Evolutionary conservation across 345 rosid species (phyloP), one percentile per base, ranked within the genome.

Genomic region (Raphanus sativus): DNA sequence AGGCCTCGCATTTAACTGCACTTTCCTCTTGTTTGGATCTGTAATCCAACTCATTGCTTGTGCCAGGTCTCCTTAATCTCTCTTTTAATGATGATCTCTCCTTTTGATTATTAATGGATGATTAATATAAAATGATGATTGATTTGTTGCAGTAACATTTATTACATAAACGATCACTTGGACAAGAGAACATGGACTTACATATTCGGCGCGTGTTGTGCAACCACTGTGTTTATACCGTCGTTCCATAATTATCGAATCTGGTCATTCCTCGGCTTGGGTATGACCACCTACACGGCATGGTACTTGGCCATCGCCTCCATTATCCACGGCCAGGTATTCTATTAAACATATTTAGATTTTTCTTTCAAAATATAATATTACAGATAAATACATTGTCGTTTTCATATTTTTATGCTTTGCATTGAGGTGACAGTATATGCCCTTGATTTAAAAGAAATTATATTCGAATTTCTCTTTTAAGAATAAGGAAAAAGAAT

Each of bases 151-250:
- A 96, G 99, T 79, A 93, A 96, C 83, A 96, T 96, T 69, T 96
- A 96, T 83, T 96, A 93, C 87, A 93, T 96, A 79, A 96, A 93
- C 67, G 98, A 96, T 78, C 89, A 83, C 6, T 70, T 96, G 86
- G 99, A 96, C 84, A 96, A 96, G 90, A 85, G 99, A 79, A 96
- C 99, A 65, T 96, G 98, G 99, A 96, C 99, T 3, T 96, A 93
- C 30, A 96, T 96, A 65, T 96, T 96, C 73, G 99, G 99, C 84
- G 99, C 99, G 80, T 96, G 99, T 76, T 96, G 99, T 81, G 99
- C 99, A 36, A 96, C 99, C 65, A 96, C 99, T 2, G 98, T 96
- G 30, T 96, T 96, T 78, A 93, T 96, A 38, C 99, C 99, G 0
- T 96, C 99, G 5, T 96, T 96, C 60, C 99, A 93, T 83, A 96